phyloP scores from a whole-genome alignment of 352 stramenopile species.

The Phytophthora uliginosa region DNA sequence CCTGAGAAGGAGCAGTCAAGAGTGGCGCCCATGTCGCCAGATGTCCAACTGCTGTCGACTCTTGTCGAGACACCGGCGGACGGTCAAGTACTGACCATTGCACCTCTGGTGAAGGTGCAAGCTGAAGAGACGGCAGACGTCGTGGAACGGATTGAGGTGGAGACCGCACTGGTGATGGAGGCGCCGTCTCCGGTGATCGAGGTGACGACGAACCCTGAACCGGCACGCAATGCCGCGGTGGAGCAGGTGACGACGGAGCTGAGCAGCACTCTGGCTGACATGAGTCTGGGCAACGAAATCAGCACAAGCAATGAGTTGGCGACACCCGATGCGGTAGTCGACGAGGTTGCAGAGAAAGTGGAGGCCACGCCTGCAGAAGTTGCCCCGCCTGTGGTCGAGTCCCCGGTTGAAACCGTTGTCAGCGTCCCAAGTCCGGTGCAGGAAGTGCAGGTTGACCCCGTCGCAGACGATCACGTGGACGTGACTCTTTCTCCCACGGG shows the following conservation, averaged over 20 bases:
- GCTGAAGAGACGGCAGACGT: neutral
- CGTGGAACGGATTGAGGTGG: neutral
- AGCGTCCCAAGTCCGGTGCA: neutral
- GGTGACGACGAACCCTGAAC: constrained; percentile 2
- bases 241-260: constrained; percentile 23
- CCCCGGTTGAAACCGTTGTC: neutral
- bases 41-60: constrained; percentile 7
- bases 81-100: neutral
- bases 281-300: constrained; percentile 24
- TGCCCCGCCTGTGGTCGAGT: neutral
- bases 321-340: neutral
- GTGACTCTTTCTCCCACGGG: neutral
- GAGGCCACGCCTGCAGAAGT: neutral
- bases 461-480: constrained; percentile 27
- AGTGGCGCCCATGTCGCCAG: constrained; percentile 23
- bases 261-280: constrained; percentile 24
- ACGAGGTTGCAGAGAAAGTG: neutral
- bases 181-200: neutral
- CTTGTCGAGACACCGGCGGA: constrained; percentile 2
- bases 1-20: constrained; percentile 33
- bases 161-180: neutral
- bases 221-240: neutral
- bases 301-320: neutral
- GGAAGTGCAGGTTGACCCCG: neutral
- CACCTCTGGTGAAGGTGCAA: neutral